Evolutionary conservation across 768 basidiomycete genomes (phyloP).

Genomic region (Mycena chlorophos): DNA sequence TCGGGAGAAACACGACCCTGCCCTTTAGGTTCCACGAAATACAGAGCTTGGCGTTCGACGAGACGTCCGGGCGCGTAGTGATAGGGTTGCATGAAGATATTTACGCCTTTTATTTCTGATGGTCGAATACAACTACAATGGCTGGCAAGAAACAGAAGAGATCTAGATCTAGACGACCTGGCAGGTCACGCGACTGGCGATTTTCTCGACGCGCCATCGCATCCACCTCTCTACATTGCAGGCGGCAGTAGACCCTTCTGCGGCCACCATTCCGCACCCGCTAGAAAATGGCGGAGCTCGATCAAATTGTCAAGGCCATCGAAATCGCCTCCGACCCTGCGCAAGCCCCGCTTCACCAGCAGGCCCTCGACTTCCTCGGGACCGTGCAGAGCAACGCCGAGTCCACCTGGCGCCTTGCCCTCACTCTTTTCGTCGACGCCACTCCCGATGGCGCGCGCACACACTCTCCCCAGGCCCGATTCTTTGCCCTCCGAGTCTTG

Average conservation of each 20-base stretch:
- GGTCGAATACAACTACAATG: background rate
- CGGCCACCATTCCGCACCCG: background rate
- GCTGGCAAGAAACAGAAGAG: background rate
- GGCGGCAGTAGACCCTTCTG: background rate
- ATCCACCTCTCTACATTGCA: background rate
- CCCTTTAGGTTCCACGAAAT: conserved; percentile 52
- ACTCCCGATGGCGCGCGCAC: conserved; percentile 62
- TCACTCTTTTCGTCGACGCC: conserved; percentile 69
- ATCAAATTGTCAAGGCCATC: conserved; percentile 82
- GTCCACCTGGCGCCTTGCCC: conserved; percentile 78
- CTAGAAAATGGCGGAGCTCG: conserved; percentile 84
- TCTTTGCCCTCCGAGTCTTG: conserved; percentile 77
- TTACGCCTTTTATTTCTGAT: conserved; percentile 46
- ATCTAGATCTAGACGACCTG: background rate
- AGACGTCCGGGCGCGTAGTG: conserved; percentile 52
- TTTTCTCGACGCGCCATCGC: background rate
- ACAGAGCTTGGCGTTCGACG: conserved; percentile 54
- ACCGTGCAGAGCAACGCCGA: conserved; percentile 74
- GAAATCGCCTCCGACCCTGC: conserved; percentile 82
- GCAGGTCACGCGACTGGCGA: background rate
- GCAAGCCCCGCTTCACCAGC: conserved; percentile 71
- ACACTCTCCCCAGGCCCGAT: conserved; percentile 70
- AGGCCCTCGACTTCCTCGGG: conserved; percentile 83
- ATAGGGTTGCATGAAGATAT: conserved; percentile 54
- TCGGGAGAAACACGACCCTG: conserved; percentile 48